Evolutionary conservation across 352 stramenopile genomes (phyloP).

Genomic region (Pythium rishiriense): DNA sequence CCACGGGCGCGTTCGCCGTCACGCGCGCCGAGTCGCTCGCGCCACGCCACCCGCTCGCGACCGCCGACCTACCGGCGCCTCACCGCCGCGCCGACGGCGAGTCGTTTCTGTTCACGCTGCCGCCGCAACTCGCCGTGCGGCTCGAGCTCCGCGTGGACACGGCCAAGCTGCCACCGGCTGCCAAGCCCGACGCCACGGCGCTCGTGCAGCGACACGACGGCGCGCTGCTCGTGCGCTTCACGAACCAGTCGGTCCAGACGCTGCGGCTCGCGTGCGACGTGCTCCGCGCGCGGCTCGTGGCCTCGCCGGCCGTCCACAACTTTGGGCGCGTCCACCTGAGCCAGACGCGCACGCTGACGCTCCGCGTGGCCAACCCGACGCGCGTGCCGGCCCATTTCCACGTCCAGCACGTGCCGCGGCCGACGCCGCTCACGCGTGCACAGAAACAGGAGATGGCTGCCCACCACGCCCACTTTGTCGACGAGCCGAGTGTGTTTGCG

Average conservation of each 20-base stretch:
- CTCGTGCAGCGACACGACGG: constrained; percentile 32
- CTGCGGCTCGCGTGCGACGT: constrained; percentile 51
- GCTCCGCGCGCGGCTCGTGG: constrained; percentile 51
- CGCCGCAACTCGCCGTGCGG: constrained; percentile 65
- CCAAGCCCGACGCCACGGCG: neutral
- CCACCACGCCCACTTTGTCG: constrained; percentile 53
- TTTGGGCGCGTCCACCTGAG: constrained; percentile 71
- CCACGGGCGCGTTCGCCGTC: constrained; percentile 59
- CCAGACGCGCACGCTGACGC: constrained; percentile 36
- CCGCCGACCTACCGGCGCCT: constrained; percentile 47
- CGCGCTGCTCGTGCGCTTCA: constrained; percentile 66
- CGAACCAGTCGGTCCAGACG: constrained; percentile 62
- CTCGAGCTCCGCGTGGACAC: constrained; percentile 65
- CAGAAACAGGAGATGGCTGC: constrained; percentile 53
- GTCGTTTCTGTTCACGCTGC: constrained; percentile 69
- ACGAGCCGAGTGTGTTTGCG: constrained; percentile 64
- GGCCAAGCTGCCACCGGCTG: constrained; percentile 8
- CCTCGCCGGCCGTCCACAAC: constrained; percentile 61
- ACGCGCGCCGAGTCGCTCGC: constrained; percentile 64
- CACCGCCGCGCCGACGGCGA: constrained; percentile 62
- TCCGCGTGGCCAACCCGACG: constrained; percentile 68
- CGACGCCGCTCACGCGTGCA: constrained; percentile 49
- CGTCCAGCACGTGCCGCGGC: constrained; percentile 55
- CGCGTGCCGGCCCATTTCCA: constrained; percentile 52
- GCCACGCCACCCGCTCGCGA: constrained; percentile 57